Base-by-base conservation (phyloP, 2,329 filamentous ascomycete genomes). In the Penicillium capsulatum region DNA sequence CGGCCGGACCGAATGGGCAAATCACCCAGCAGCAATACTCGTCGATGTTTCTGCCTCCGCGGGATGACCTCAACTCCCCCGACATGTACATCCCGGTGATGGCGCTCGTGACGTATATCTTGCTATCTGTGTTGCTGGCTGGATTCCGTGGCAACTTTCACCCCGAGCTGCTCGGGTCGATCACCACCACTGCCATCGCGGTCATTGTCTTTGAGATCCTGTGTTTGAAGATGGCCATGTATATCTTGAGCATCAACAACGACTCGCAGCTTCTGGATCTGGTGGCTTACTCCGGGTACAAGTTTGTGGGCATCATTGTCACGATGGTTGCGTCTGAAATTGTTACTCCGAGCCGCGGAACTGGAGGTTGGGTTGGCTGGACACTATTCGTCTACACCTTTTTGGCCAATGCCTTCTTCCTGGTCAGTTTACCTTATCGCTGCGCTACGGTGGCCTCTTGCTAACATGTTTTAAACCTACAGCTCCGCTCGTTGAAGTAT, bases 31-130 rank as follows among this genome's bases (percentile, higher is more conserved):
- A 70, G 58, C 64, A 71, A 51, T 71, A 72, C 49, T 69, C 65
- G 19, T 72, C 69, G 40, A 70, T 68, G 60, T 98, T 92, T 67
- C 77, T 96, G 6, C 88, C 92, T 4, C 92, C 92, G 2, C 79
- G 92, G 50, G 91, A 98, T 65, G 92, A 98, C 61, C 75, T 97
- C 66, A 98, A 98, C 69, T 94, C 88, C 51, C 92, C 94, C 11
- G 92, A 98, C 69, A 97, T 98, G 90, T 98, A 98, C 71, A 98
- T 98, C 57, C 90, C 90, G 43, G 84, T 94, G 59, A 98, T 98
- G 92, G 91, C 92, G 1, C 75, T 98, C 37, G 89, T 97, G 32
- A 98, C 92, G 16, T 98, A 98, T 67, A 94, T 98, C 50, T 83
- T 98, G 22, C 78, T 98, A 8, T 94, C 87, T 4, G 92, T 91